These are phyloP conservation scores for Starmerella tilneyi DNA, from an alignment of 805 yeast genomes.

Conservation along the genomic window DNA sequence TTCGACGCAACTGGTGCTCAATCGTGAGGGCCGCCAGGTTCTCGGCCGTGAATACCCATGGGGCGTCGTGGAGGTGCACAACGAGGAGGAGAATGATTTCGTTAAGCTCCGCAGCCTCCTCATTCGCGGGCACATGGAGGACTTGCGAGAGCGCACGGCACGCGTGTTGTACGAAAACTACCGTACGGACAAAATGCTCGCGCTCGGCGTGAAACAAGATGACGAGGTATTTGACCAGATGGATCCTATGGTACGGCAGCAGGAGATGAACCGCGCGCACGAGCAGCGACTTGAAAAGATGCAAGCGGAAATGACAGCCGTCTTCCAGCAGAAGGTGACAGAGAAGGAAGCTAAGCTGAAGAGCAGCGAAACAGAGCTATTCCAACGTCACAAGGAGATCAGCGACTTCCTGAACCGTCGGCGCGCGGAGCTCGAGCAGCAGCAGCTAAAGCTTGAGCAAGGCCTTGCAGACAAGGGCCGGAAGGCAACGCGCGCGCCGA, in stretches of 20 bases:
- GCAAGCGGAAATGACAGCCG: constrained; percentile 93
- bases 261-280: constrained; percentile 85
- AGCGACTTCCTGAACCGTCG: constrained; percentile 86
- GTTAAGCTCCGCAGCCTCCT: constrained; percentile 77
- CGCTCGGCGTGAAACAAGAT: constrained; percentile 87
- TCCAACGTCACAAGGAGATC: constrained; percentile 92
- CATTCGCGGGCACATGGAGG: constrained; percentile 85
- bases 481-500: constrained; percentile 1
- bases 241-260: constrained; percentile 84
- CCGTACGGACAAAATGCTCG: constrained; percentile 68
- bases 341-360: constrained; percentile 96
- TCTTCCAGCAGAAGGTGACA: constrained; percentile 89
- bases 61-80: constrained; percentile 94
- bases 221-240: constrained; percentile 85
- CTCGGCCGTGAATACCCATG: constrained; percentile 94
- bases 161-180: constrained; percentile 76
- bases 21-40: constrained; percentile 64
- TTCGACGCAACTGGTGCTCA: constrained; percentile 58
- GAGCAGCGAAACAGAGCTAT: constrained; percentile 91
- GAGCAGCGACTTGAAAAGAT: constrained; percentile 87
- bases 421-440: constrained; percentile 80
- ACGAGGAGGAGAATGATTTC: constrained; percentile 88
- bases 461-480: constrained; percentile 16
- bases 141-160: constrained; percentile 71
- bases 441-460: constrained; percentile 56